Evolutionary conservation across 108 stramenopile species (phyloP).

Genomic region (Heterococcus sp.): DNA sequence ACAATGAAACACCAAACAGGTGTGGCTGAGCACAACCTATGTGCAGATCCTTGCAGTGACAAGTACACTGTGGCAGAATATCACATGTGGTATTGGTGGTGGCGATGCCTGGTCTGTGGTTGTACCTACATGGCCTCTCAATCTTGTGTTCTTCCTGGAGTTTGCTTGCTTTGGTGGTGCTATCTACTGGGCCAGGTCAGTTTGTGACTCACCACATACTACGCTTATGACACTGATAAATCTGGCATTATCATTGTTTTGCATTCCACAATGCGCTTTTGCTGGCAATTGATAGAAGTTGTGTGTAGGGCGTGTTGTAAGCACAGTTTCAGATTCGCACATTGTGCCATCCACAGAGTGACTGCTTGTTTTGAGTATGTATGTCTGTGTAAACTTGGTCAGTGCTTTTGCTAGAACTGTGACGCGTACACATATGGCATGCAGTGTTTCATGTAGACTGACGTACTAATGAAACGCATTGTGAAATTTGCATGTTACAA

Average conservation of each 20-base stretch:
- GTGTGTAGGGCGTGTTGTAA: not conserved
- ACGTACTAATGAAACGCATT: not conserved
- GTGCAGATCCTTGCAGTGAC: constrained; percentile 39
- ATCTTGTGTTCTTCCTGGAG: constrained; percentile 8
- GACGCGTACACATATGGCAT: not conserved
- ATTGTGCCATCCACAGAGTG: not conserved
- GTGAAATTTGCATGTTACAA: not conserved
- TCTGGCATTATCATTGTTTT: not conserved
- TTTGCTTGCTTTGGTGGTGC: constrained; percentile 19
- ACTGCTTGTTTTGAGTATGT: not conserved
- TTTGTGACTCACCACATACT: not conserved
- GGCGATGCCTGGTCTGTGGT: constrained; percentile 36
- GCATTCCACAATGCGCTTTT: not conserved
- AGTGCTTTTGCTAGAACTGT: not conserved
- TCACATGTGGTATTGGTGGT: not conserved
- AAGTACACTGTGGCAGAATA: constrained; percentile 15
- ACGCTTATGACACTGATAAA: not conserved
- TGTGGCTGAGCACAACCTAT: constrained; percentile 38
- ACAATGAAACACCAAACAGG: constrained; percentile 7
- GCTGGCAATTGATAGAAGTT: not conserved
- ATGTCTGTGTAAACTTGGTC: not conserved
- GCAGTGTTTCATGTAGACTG: not conserved
- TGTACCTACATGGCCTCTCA: constrained; percentile 36
- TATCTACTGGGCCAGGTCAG: constrained; percentile 6
- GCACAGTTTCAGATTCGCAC: not conserved